Conservation (phyloP, 2,329 filamentous ascomycete genomes). For the Emergomyces orientalis region DNA sequence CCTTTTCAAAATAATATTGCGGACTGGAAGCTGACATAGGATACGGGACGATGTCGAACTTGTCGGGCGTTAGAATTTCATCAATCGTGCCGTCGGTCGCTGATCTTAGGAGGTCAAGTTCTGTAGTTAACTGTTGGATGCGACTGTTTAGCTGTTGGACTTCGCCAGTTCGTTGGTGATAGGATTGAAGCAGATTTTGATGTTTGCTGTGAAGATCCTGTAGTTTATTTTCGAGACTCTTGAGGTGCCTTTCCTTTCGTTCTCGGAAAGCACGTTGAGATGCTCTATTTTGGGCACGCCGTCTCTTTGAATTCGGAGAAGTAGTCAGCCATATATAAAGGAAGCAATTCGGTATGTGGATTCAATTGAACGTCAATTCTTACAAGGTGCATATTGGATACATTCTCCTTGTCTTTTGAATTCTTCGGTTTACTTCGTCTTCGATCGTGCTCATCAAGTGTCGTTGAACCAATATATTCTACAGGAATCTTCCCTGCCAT, state of each 20-base stretch:
- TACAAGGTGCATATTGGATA: slow-evolving; percentile 25
- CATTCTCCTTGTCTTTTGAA: slow-evolving; percentile 20
- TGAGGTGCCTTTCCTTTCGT: slow-evolving; percentile 78
- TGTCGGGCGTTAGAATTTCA: slow-evolving; percentile 20
- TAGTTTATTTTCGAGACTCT: slow-evolving; percentile 72
- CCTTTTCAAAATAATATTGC: slow-evolving; percentile 21
- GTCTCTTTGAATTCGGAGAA: slow-evolving; percentile 51
- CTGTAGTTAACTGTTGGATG: slow-evolving; percentile 21
- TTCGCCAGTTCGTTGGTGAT: slow-evolving; percentile 24
- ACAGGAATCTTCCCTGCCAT: slow-evolving; percentile 18
- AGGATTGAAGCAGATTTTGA: slow-evolving; percentile 25
- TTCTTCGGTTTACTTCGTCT: slow-evolving; percentile 17
- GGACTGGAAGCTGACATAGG: slow-evolving; percentile 17
- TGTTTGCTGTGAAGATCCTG: slow-evolving; percentile 46
- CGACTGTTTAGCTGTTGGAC: slow-evolving; percentile 21
- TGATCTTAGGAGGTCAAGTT: slow-evolving; percentile 18
- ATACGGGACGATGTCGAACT: slow-evolving; percentile 22
- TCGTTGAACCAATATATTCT: slow-evolving; percentile 20
- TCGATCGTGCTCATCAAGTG: slow-evolving; percentile 20
- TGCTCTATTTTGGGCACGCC: slow-evolving; percentile 82
- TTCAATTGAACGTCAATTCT: slow-evolving; percentile 7
- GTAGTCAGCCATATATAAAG: slow-evolving; percentile 9
- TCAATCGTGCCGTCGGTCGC: slow-evolving; percentile 16
- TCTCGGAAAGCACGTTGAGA: slow-evolving; percentile 82
- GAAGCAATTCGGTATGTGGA: neutral